phyloP scores from a whole-genome alignment of 2,329 filamentous ascomycete species.

The Fusarium pininemorale region DNA sequence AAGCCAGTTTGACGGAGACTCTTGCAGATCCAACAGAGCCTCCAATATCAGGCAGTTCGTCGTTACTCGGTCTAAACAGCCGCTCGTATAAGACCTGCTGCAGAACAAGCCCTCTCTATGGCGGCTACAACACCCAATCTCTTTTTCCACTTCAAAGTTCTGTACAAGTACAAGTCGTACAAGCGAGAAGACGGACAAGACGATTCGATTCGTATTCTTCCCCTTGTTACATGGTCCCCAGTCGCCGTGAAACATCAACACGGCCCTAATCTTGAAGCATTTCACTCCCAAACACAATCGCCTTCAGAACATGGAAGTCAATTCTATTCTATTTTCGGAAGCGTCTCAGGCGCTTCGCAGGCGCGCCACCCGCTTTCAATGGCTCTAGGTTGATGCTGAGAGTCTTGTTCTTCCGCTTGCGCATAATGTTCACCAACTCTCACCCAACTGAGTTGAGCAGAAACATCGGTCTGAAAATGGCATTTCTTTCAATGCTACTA shows the following conservation, averaged over 20 bases:
- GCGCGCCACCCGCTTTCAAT: slow-evolving; percentile 31
- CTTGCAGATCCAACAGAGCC: background rate
- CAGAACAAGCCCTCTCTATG: slow-evolving; percentile 1
- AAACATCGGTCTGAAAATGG: slow-evolving; percentile 20
- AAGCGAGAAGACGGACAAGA: background rate
- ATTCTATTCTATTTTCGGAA: slow-evolving; percentile 40
- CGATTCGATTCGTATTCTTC: slow-evolving; percentile 18
- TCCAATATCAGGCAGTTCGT: background rate
- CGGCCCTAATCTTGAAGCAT: slow-evolving; percentile 22
- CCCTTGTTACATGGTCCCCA: slow-evolving; percentile 24
- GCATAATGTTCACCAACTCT: background rate
- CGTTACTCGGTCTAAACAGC: background rate
- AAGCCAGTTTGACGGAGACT: no score
- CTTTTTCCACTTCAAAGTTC: background rate
- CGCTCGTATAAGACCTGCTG: background rate
- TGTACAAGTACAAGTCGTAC: background rate
- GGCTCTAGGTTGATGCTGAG: background rate
- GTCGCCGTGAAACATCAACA: slow-evolving; percentile 37
- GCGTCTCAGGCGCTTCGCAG: slow-evolving; percentile 39
- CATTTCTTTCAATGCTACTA: slow-evolving; percentile 4
- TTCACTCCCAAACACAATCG: slow-evolving; percentile 26
- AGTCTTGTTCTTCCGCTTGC: background rate
- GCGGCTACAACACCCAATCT: slow-evolving; percentile 8
- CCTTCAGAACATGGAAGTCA: slow-evolving; percentile 23
- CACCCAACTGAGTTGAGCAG: background rate